phyloP scores from a whole-genome alignment of 257 asterid genomes.

The Solanum chiquidenum region DNA sequence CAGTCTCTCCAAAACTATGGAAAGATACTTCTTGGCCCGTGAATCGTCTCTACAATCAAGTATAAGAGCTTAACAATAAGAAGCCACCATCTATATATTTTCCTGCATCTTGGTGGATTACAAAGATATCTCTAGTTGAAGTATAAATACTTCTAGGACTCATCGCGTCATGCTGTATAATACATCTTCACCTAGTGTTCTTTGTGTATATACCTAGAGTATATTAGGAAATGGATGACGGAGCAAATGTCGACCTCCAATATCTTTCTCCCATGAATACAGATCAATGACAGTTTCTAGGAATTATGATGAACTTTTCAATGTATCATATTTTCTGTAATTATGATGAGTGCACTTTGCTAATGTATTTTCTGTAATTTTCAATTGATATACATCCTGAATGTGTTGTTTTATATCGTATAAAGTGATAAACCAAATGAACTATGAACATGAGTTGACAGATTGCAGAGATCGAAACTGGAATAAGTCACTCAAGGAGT shows the following conservation, averaged over 20 bases:
- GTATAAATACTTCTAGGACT: conserved; percentile 4
- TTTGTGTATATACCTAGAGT: not conserved
- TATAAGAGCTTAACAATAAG: not conserved
- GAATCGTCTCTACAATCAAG: conserved; percentile 5
- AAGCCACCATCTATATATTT: not conserved
- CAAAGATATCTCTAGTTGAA: not conserved
- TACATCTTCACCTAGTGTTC: not conserved
- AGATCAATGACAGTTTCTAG: not conserved
- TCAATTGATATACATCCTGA: not conserved
- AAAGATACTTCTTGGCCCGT: conserved; percentile 33
- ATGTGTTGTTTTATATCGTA: not conserved
- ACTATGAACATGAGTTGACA: not conserved
- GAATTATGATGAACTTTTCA: not conserved
- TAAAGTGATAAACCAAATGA: not conserved
- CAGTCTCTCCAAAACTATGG: conserved; percentile 28
- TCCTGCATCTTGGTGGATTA: conserved; percentile 2
- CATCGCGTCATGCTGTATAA: conserved; percentile 10
- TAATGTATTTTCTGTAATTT: not conserved
- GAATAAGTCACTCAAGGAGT: not conserved
- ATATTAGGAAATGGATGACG: not conserved
- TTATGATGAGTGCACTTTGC: not conserved
- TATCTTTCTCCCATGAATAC: not conserved
- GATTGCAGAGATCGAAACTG: not conserved
- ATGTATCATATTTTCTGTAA: not conserved
- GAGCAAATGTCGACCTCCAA: not conserved